Conservation (phyloP, 1,139 yeast species). For the Geotrichum carabidarum region DNA sequence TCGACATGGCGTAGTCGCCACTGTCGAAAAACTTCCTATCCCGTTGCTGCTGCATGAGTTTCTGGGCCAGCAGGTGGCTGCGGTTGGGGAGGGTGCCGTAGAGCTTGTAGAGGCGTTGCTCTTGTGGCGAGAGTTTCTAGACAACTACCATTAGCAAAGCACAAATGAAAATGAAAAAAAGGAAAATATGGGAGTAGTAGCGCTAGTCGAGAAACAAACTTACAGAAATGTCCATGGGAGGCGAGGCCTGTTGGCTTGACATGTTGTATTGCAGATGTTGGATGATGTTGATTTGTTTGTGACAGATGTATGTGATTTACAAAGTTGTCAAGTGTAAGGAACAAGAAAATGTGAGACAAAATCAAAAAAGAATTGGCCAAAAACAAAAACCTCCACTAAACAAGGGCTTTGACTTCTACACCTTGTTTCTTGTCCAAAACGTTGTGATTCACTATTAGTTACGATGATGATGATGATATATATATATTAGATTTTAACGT, state of each 20-base stretch:
- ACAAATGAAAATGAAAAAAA: no score
- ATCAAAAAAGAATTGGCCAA: not conserved
- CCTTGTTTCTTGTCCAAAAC: no score
- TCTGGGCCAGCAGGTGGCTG: constrained; percentile 72
- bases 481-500: no score
- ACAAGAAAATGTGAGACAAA: not conserved
- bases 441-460: no score
- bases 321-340: not conserved
- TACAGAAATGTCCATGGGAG: constrained; percentile 6
- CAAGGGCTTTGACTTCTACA: no score
- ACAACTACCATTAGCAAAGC: no score
- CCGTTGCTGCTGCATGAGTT: constrained; percentile 35
- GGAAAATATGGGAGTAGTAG: no score
- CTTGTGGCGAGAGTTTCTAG: constrained; percentile 32
- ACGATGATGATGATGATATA: no score
- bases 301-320: no score
- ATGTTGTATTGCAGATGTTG: not conserved
- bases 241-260: not conserved
- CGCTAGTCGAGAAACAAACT: not conserved
- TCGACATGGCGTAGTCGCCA: constrained; percentile 94
- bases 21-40: constrained; percentile 94
- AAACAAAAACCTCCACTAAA: not conserved
- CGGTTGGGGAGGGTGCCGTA: constrained; percentile 88
- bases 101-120: constrained; percentile 55
- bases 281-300: not conserved